Evolutionary conservation across 148 eudicot genomes (phyloP), one percentile per base, ranked within the genome.

Genomic region (Silene conica): DNA sequence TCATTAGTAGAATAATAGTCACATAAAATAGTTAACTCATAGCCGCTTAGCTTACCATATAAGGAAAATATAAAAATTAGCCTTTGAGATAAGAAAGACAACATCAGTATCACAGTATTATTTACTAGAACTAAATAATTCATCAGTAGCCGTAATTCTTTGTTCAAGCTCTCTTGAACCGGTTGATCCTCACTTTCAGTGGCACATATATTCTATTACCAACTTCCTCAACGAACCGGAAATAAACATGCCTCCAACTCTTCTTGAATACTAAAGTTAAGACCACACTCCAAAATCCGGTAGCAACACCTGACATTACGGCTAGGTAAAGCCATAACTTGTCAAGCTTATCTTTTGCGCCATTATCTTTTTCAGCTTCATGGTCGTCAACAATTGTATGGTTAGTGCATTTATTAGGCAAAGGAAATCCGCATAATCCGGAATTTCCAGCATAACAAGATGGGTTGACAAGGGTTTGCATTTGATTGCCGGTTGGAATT

Each of bases 341-440:
- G 18, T 81, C 76, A 11, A 8, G 73, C 13, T 46, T 52, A 59
- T 20, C 70, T 28, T 58, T 69, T 2, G 28, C 28, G 28, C 28
- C 28, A 26, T 26, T 2, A 26, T 26, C 28, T 26, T 26, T 26
- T 26, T 26, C 28, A 0, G 11, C 28, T 2, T 12, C 22, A n/a
- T 41, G 7, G 34, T 28, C 19, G 0, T 25, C 45, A 18, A 18
- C 69, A 22, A 14, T 14, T 10, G 61, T 61, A 78, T 12, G 48
- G 21, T 16, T 50, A 10, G 3, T 8, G 34, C 89, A 87, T 21
- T 55, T 69, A 8, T 38, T 19, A 6, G 61, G 74, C 69, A 84
- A 60, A 13, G 84, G 84, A 54, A 61, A 38, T 25, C 89, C 89
- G 63, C 89, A 87, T 18, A 84, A 79, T 9, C 72, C 75, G 4